Evolutionary conservation across 2,329 filamentous ascomycete genomes (phyloP).

Genomic region (Elsinoe necatrix): DNA sequence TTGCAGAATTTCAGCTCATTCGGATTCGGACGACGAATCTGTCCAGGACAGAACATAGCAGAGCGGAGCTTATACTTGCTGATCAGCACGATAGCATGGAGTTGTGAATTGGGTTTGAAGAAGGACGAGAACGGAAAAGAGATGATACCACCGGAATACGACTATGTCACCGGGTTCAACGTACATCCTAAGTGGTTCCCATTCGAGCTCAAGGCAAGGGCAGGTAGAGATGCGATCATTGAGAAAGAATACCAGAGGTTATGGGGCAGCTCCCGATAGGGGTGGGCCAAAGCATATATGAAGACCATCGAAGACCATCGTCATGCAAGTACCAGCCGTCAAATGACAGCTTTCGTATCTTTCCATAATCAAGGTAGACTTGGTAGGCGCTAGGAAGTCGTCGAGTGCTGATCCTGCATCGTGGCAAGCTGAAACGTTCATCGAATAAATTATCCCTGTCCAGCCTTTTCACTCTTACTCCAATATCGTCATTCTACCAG

Average conservation of each 20-base stretch:
- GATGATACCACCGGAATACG: constrained; percentile 18
- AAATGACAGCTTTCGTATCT: too few species aligned
- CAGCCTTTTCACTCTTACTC: background rate
- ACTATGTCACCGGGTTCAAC: constrained; percentile 17
- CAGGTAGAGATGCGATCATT: background rate
- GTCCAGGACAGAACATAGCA: constrained; percentile 36
- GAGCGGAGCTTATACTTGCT: constrained; percentile 33
- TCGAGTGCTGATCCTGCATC: too few species aligned
- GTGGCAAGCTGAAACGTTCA: background rate
- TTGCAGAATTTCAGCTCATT: constrained; percentile 48
- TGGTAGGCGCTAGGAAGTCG: too few species aligned
- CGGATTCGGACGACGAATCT: constrained; percentile 45
- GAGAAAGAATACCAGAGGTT: background rate
- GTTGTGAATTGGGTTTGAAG: constrained; percentile 19
- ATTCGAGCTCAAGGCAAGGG: constrained; percentile 1
- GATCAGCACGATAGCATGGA: constrained; percentile 26
- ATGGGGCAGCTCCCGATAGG: background rate
- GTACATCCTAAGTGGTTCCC: constrained; percentile 19
- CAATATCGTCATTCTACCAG: too few species aligned
- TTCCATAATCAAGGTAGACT: too few species aligned
- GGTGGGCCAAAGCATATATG: background rate
- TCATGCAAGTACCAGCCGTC: too few species aligned
- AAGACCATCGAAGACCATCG: too few species aligned
- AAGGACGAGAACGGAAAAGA: constrained; percentile 17
- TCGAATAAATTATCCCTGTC: background rate